phyloP scores from a whole-genome alignment of 2,329 filamentous ascomycete species.

The Chalaropsis thielavioides region DNA sequence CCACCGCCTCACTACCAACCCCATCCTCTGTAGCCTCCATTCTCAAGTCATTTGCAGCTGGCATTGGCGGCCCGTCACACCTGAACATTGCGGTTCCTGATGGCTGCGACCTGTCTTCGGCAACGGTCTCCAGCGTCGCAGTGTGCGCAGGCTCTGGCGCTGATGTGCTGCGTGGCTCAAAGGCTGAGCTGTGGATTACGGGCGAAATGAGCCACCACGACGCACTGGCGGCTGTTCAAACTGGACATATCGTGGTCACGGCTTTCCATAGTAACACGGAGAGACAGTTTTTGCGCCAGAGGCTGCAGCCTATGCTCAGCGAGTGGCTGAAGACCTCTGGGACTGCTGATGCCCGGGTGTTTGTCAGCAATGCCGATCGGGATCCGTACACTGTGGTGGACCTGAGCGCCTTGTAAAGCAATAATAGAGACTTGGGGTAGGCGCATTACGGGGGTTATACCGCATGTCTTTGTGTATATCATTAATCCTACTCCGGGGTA shows the following conservation, averaged over 20 bases:
- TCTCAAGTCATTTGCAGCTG: conserved; percentile 43
- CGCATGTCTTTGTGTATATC: conserved; percentile 6
- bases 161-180: conserved; percentile 52
- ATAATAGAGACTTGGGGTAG: not conserved
- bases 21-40: conserved; percentile 31
- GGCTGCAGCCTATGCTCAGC: conserved; percentile 53
- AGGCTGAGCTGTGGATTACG: conserved; percentile 72
- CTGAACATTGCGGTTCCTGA: conserved; percentile 40
- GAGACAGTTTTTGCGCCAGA: conserved; percentile 59
- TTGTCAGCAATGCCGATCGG: conserved; percentile 64
- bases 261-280: conserved; percentile 93
- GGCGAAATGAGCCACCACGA: conserved; percentile 92
- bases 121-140: conserved; percentile 52
- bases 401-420: conserved; percentile 27
- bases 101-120: conserved; percentile 26
- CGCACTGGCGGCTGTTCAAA: conserved; percentile 71
- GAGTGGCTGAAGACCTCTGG: conserved; percentile 38
- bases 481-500: conserved; percentile 13
- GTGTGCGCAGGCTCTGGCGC: conserved; percentile 85
- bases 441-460: not conserved
- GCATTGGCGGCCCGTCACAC: conserved; percentile 49
- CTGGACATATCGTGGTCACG: conserved; percentile 66
- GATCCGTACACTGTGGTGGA: conserved; percentile 77
- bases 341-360: conserved; percentile 41
- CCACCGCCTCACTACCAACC: conserved; percentile 30